Percentiles rank a stretch among this genome's conserved stretches.
phyloP scores from a whole-genome alignment of 148 eudicot species.

The Silene conica region DNA sequence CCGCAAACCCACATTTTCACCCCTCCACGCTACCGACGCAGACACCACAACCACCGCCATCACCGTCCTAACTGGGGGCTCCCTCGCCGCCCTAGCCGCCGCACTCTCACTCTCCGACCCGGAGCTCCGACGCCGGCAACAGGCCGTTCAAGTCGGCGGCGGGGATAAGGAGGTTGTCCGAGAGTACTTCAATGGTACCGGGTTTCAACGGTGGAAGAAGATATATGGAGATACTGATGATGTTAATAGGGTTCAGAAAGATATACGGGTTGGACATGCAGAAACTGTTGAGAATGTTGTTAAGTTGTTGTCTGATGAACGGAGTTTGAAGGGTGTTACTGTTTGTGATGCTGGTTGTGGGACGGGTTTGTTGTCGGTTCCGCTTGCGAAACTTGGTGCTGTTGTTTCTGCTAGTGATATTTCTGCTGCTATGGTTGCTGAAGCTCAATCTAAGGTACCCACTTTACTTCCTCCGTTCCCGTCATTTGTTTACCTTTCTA shows the following conservation, averaged over 20 bases:
- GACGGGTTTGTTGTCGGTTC: slow-evolving; percentile 77
- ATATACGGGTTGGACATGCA: slow-evolving; percentile 83
- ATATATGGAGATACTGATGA: slow-evolving; percentile 90
- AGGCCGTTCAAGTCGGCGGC: slow-evolving; percentile 92
- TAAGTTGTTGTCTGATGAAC: slow-evolving; percentile 67
- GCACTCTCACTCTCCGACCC: slow-evolving; percentile 70
- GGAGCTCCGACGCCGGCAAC: slow-evolving; percentile 69
- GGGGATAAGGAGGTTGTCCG: slow-evolving; percentile 93
- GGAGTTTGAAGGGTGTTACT: slow-evolving; percentile 53
- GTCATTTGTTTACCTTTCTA: not conserved
- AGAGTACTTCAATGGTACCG: slow-evolving; percentile 82
- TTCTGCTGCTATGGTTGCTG: slow-evolving; percentile 95
- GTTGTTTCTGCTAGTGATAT: slow-evolving; percentile 80
- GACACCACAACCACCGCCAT: slow-evolving; percentile 49
- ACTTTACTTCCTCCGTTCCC: not conserved
- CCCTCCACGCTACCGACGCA: slow-evolving; percentile 35
- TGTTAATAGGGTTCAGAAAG: slow-evolving; percentile 76
- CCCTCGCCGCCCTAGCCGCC: slow-evolving; percentile 68
- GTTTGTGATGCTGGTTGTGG: slow-evolving; percentile 99
- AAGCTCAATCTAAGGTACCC: slow-evolving; percentile 65
- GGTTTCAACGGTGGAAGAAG: slow-evolving; percentile 90
- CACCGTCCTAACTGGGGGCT: slow-evolving; percentile 64
- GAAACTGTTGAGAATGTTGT: slow-evolving; percentile 84
- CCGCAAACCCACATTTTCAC: not conserved
- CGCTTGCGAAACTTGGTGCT: slow-evolving; percentile 81